Evolutionary conservation across 2,329 filamentous ascomycete genomes (phyloP).

Genomic region (Aspergillus quadrilineatus): DNA sequence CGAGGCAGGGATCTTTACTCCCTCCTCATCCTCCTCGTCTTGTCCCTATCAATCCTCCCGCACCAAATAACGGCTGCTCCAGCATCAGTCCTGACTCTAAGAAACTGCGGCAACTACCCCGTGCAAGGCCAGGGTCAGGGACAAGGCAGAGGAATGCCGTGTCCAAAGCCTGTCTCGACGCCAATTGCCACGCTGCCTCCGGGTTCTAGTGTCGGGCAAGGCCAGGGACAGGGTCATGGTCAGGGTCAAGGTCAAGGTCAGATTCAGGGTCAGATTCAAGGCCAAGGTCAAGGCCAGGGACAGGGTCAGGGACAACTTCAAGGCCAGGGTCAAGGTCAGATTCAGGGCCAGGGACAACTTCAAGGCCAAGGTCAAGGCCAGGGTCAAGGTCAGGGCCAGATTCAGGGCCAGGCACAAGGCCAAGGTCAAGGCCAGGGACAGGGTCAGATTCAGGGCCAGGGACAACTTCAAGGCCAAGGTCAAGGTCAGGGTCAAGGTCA

Average conservation of each 20-base stretch:
- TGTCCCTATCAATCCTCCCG: background rate
- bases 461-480: background rate
- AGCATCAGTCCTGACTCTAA: background rate
- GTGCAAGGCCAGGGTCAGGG: background rate
- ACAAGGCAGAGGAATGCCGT: background rate
- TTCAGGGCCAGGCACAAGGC: background rate
- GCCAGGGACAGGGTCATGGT: background rate
- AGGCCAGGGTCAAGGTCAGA: background rate
- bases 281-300: background rate
- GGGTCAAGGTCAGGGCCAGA: background rate
- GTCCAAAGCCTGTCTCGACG: background rate
- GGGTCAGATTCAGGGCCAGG: background rate
- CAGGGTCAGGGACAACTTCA: background rate
- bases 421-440: background rate
- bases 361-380: background rate
- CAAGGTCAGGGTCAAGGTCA: background rate
- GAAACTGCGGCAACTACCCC: background rate
- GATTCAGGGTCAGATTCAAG: background rate
- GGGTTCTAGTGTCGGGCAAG: background rate
- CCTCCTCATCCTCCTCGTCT: background rate
- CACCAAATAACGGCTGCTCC: background rate
- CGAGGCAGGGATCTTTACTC: background rate
- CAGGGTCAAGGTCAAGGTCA: background rate
- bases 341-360: background rate
- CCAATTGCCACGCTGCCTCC: background rate